Percentiles rank a stretch among this genome's conserved stretches.
phyloP scores from a whole-genome alignment of 2,329 filamentous ascomycete genomes.

The Didymella lethalis region DNA sequence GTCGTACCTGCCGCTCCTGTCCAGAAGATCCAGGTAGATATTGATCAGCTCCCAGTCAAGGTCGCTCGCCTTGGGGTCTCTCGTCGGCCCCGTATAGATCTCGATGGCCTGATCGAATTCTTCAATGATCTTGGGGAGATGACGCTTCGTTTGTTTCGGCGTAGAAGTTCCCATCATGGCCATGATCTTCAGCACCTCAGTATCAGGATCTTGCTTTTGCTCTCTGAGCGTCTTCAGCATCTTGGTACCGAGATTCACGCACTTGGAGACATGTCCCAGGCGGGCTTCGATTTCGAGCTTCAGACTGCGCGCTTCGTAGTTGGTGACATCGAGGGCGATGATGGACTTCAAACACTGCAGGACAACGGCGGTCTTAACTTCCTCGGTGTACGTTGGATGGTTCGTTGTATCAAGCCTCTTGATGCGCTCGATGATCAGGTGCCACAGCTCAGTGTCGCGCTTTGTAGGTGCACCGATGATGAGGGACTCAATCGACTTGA shows the following conservation, averaged over 20 bases:
- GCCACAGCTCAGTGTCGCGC: constrained; percentile 65
- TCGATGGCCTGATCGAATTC: constrained; percentile 62
- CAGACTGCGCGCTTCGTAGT: constrained; percentile 62
- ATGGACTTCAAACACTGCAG: constrained; percentile 55
- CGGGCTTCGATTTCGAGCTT: constrained; percentile 65
- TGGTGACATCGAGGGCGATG: constrained; percentile 60
- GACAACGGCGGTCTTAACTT: constrained; percentile 38
- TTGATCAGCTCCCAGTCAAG: constrained; percentile 83
- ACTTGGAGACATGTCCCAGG: constrained; percentile 45
- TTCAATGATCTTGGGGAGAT: constrained; percentile 57
- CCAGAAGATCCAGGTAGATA: constrained; percentile 83
- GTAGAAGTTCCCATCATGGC: constrained; percentile 65
- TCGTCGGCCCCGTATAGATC: constrained; percentile 54
- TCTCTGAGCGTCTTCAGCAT: constrained; percentile 63
- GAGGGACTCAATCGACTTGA: constrained; percentile 64
- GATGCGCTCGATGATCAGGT: constrained; percentile 64
- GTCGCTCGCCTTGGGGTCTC: constrained; percentile 55
- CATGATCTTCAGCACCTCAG: constrained; percentile 62
- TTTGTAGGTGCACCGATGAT: constrained; percentile 66
- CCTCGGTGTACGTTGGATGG: constrained; percentile 41
- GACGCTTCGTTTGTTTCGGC: constrained; percentile 56
- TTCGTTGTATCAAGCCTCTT: constrained; percentile 52
- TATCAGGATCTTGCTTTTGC: constrained; percentile 50
- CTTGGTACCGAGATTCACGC: constrained; percentile 56
- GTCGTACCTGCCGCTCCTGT: constrained; percentile 67